These are phyloP conservation scores for Suillus americanus DNA, from an alignment of 768 basidiomycete species.

Conservation along the genomic window DNA sequence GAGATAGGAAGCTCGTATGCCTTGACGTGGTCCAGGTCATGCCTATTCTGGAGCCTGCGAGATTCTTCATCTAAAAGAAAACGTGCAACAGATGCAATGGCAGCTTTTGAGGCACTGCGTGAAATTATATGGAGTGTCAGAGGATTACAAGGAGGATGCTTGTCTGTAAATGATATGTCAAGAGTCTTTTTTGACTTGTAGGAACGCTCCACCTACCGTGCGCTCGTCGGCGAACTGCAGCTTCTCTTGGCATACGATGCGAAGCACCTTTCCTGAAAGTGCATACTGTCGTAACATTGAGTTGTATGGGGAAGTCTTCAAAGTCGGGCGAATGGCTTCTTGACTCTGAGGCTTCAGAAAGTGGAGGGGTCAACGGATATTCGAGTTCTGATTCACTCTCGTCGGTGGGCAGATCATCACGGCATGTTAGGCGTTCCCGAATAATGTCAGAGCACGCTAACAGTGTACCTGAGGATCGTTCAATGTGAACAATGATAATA, in stretches of 20 bases:
- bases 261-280: conserved; percentile 11
- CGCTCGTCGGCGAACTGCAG: conserved; percentile 23
- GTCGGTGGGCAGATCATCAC: conserved; percentile 26
- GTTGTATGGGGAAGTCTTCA: conserved; percentile 8
- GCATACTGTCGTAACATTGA: conserved; percentile 20
- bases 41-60: conserved; percentile 5
- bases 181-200: background rate
- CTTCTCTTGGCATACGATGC: conserved; percentile 21
- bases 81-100: conserved; percentile 55
- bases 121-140: conserved; percentile 59
- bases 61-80: conserved; percentile 36
- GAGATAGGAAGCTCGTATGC: conserved; percentile 42
- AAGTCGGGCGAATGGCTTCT: conserved; percentile 58
- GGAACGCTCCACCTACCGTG: conserved; percentile 19
- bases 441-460: conserved; percentile 41
- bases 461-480: conserved; percentile 38
- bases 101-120: conserved; percentile 60
- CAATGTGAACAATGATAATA: conserved; percentile 3
- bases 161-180: conserved; percentile 3
- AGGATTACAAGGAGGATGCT: conserved; percentile 16
- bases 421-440: conserved; percentile 35
- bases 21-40: background rate
- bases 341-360: conserved; percentile 70
- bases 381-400: conserved; percentile 56
- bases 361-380: conserved; percentile 77